Conservation (phyloP, 495 filamentous ascomycete genomes). For the Penicillium coffeae region DNA sequence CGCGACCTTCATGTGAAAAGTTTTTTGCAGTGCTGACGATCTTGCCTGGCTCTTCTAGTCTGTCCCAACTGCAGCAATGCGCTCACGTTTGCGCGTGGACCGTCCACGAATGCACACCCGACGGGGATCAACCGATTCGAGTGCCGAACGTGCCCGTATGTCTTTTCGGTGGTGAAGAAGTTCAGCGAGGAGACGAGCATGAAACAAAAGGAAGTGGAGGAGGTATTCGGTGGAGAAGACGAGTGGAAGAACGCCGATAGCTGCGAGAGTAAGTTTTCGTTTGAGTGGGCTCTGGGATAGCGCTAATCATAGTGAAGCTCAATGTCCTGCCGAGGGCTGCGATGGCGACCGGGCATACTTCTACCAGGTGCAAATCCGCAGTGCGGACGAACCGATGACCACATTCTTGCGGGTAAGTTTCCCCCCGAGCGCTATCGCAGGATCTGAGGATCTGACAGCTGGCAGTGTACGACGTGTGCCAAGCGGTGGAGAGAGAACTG, state of each 20-base stretch:
- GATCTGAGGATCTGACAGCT: slow-evolving; percentile 26
- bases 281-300: background rate
- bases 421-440: slow-evolving; percentile 18
- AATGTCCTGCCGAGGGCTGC: slow-evolving; percentile 75
- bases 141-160: slow-evolving; percentile 91
- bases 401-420: slow-evolving; percentile 78
- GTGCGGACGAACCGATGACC: slow-evolving; percentile 98
- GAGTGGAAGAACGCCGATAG: slow-evolving; percentile 90
- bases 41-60: slow-evolving; percentile 49
- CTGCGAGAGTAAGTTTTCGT: slow-evolving; percentile 50
- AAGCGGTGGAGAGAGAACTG: slow-evolving; percentile 46
- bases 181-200: slow-evolving; percentile 70
- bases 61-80: slow-evolving; percentile 91
- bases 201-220: slow-evolving; percentile 80
- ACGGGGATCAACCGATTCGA: slow-evolving; percentile 70
- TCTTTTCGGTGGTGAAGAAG: slow-evolving; percentile 66
- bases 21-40: slow-evolving; percentile 15
- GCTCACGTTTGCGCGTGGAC: slow-evolving; percentile 65
- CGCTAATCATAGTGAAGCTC: slow-evolving; percentile 37
- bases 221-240: slow-evolving; percentile 82
- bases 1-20: background rate
- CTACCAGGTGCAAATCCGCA: slow-evolving; percentile 95
- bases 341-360: slow-evolving; percentile 78
- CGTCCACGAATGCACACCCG: slow-evolving; percentile 40
- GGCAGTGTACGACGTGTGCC: slow-evolving; percentile 44